phyloP scores from a whole-genome alignment of 495 filamentous ascomycete species.

The Hypoxylon perforatum region DNA sequence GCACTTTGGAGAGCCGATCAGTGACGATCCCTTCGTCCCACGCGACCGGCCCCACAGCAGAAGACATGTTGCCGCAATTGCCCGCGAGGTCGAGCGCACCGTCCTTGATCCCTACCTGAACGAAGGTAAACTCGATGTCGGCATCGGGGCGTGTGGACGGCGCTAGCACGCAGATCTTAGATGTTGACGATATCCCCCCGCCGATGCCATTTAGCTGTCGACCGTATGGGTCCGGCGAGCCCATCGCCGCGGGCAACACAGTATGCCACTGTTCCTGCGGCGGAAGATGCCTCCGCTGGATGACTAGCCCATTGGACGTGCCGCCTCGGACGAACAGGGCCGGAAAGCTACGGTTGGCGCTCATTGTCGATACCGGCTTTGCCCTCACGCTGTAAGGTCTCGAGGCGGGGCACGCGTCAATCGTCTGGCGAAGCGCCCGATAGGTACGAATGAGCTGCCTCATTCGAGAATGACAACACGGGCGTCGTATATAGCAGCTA shows the following conservation, averaged over 20 bases:
- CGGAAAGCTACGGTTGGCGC: slow-evolving; percentile 52
- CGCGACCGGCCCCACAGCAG: slow-evolving; percentile 73
- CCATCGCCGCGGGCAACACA: slow-evolving; percentile 72
- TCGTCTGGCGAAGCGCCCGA: slow-evolving; percentile 1
- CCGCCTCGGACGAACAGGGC: slow-evolving; percentile 80
- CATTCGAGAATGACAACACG: background rate
- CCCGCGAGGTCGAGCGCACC: slow-evolving; percentile 70
- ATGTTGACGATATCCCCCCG: slow-evolving; percentile 74
- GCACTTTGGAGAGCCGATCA: slow-evolving; percentile 13
- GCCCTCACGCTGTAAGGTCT: background rate
- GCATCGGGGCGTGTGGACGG: slow-evolving; percentile 59
- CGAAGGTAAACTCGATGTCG: slow-evolving; percentile 80
- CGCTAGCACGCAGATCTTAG: slow-evolving; percentile 75
- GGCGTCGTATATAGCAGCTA: too few species aligned
- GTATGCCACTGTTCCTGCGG: slow-evolving; percentile 60
- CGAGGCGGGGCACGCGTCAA: background rate
- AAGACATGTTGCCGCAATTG: slow-evolving; percentile 81
- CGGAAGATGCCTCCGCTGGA: slow-evolving; percentile 64
- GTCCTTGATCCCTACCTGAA: slow-evolving; percentile 71
- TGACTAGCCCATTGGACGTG: slow-evolving; percentile 75
- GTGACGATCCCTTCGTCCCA: slow-evolving; percentile 64
- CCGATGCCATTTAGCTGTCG: slow-evolving; percentile 80
- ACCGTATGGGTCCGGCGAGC: slow-evolving; percentile 74
- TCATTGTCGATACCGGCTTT: background rate
- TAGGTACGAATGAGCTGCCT: background rate